Conservation (phyloP, 2,329 filamentous ascomycete genomes). For the Fusarium praegraminearum region DNA sequence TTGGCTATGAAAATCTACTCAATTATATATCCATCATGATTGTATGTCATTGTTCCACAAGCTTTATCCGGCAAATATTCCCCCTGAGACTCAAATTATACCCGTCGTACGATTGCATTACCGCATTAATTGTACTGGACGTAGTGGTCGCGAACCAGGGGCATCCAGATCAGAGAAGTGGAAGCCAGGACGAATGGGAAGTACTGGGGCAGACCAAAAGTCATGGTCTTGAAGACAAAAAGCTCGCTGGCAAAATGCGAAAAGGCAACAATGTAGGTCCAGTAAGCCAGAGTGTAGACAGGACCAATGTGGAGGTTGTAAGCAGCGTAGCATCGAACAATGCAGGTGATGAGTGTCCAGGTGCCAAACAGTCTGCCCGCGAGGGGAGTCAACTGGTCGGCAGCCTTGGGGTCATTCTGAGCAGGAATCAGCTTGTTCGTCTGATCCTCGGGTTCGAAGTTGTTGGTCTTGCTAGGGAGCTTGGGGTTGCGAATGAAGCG, state of each 20-base stretch:
- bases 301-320: constrained; percentile 80
- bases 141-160: constrained; percentile 76
- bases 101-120: background rate
- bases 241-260: constrained; percentile 85
- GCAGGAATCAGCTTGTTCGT: constrained; percentile 63
- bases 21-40: constrained; percentile 29
- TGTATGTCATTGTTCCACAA: background rate
- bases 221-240: constrained; percentile 80
- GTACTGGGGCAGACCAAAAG: constrained; percentile 67
- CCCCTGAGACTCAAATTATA: background rate
- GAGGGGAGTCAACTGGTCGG: constrained; percentile 77
- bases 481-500: constrained; percentile 65
- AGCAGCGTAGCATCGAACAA: constrained; percentile 85
- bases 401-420: constrained; percentile 59
- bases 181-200: constrained; percentile 67
- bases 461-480: constrained; percentile 56
- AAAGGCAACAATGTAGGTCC: constrained; percentile 84
- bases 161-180: constrained; percentile 70
- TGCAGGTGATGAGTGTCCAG: constrained; percentile 83
- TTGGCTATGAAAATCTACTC: constrained; percentile 6
- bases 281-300: constrained; percentile 83
- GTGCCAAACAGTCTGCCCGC: constrained; percentile 86
- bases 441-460: constrained; percentile 65
- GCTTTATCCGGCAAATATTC: background rate
- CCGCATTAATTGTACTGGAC: constrained; percentile 58